Evolutionary conservation across 1,284 basidiomycete genomes (phyloP).

Genomic region (Cutaneotrichosporon spelunceum): DNA sequence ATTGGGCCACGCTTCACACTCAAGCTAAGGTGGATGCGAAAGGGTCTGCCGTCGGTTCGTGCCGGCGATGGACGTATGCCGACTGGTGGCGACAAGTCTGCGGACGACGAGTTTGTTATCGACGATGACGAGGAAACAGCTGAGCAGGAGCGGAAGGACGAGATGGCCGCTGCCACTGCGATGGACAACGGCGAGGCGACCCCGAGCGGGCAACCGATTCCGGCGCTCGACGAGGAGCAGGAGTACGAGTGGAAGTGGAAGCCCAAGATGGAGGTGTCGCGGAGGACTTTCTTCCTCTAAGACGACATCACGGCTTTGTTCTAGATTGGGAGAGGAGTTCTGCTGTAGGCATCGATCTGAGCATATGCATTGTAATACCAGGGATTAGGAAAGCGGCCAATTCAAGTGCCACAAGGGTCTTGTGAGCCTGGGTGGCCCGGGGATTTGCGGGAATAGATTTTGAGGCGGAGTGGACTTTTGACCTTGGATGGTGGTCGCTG

Average conservation of each 20-base stretch:
- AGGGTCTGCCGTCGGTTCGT: conserved; percentile 75
- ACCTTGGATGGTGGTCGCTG: not conserved
- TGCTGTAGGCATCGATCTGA: conserved; percentile 7
- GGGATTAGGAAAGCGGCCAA: not conserved
- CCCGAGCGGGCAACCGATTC: conserved; percentile 39
- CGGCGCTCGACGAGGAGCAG: conserved; percentile 50
- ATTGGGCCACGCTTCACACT: conserved; percentile 97
- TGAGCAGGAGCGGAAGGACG: conserved; percentile 38
- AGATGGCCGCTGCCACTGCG: conserved; percentile 47
- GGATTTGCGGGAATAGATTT: conserved; percentile 15
- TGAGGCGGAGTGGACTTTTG: conserved; percentile 18
- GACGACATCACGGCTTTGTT: not conserved
- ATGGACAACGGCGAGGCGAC: conserved; percentile 30
- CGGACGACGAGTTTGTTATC: conserved; percentile 35
- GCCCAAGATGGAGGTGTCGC: conserved; percentile 54
- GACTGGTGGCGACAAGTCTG: conserved; percentile 59
- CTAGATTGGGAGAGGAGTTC: not conserved
- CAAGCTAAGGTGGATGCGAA: conserved; percentile 84
- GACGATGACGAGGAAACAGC: conserved; percentile 36
- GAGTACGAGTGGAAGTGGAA: conserved; percentile 56
- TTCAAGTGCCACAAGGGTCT: conserved; percentile 10
- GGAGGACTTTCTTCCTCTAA: conserved; percentile 53
- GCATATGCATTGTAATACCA: conserved; percentile 11
- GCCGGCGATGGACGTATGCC: conserved; percentile 49
- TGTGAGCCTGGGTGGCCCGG: conserved; percentile 3